phyloP scores from a whole-genome alignment of 129 eudicot species.

The Tagetes patula region DNA sequence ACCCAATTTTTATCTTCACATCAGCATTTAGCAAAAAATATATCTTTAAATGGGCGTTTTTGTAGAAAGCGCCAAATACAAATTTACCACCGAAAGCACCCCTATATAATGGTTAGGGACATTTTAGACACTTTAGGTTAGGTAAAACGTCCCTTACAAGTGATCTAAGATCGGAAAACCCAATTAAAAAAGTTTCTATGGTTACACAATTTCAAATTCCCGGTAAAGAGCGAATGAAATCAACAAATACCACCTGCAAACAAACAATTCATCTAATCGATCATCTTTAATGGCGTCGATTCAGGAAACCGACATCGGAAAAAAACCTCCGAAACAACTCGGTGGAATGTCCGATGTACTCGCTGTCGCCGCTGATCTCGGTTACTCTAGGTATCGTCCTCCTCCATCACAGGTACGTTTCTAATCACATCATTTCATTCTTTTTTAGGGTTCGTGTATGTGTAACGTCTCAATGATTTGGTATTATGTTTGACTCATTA shows the following conservation, averaged over 20 bases:
- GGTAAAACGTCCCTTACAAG: no score
- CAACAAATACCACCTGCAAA: no score
- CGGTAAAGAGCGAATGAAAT: background rate
- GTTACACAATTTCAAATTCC: constrained; percentile 20
- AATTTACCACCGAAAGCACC: no score
- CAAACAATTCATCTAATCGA: background rate
- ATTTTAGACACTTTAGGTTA: no score
- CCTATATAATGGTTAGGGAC: no score
- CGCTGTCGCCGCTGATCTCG: constrained; percentile 86
- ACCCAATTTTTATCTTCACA: no score
- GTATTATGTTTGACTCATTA: background rate
- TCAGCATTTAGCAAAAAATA: no score
- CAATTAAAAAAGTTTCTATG: background rate
- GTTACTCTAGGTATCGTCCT: constrained; percentile 54
- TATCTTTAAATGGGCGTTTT: no score
- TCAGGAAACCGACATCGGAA: constrained; percentile 50
- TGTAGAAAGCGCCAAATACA: no score
- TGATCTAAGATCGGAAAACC: no score
- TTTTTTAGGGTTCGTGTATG: constrained; percentile 25
- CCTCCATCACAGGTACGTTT: constrained; percentile 65
- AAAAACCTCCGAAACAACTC: constrained; percentile 58
- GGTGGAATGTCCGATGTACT: constrained; percentile 94
- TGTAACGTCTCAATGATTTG: background rate
- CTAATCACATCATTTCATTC: background rate
- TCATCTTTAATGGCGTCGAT: constrained; percentile 48